These are phyloP conservation scores for Areca catechu DNA, from an alignment of 176 grass and related monocot genomes.

Conservation along the genomic window DNA sequence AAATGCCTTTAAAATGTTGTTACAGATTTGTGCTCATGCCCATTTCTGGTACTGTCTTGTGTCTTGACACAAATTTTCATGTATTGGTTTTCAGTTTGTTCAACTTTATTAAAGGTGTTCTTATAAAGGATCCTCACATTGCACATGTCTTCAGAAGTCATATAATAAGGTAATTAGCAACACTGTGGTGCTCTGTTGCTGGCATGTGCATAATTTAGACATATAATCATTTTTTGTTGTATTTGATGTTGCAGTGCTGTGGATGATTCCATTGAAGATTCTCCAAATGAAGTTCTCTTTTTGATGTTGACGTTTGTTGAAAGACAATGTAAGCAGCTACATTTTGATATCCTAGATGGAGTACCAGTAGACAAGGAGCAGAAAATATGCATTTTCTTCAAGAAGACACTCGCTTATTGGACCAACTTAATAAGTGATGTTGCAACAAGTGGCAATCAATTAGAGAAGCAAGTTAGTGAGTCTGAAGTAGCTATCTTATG, in stretches of 20 bases:
- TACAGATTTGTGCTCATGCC: too few relatives aligned
- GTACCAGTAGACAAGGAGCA: constrained; percentile 29
- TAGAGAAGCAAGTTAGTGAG: constrained; percentile 35
- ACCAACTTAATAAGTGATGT: constrained; percentile 35
- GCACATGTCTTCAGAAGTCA: constrained; percentile 40
- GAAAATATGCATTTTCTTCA: constrained; percentile 49
- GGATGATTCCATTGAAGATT: constrained; percentile 54
- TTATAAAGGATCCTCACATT: constrained; percentile 40
- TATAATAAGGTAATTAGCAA: constrained; percentile 56
- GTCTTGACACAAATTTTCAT: neutral
- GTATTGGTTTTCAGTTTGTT: constrained; percentile 29
- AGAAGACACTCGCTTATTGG: constrained; percentile 44
- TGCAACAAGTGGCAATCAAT: constrained; percentile 13
- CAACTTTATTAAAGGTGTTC: constrained; percentile 52
- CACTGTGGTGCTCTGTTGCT: constrained; percentile 12
- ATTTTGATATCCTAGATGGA: constrained; percentile 28
- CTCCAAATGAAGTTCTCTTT: constrained; percentile 53
- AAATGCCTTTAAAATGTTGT: neutral
- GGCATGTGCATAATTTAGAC: neutral
- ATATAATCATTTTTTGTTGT: neutral
- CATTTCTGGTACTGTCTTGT: too few relatives aligned
- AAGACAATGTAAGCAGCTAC: constrained; percentile 26
- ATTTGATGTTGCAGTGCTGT: constrained; percentile 40
- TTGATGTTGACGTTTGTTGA: constrained; percentile 60
- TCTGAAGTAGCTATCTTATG: constrained; percentile 62